phyloP scores from a whole-genome alignment of 805 yeast genomes.

The Blastobotrys parvus region DNA sequence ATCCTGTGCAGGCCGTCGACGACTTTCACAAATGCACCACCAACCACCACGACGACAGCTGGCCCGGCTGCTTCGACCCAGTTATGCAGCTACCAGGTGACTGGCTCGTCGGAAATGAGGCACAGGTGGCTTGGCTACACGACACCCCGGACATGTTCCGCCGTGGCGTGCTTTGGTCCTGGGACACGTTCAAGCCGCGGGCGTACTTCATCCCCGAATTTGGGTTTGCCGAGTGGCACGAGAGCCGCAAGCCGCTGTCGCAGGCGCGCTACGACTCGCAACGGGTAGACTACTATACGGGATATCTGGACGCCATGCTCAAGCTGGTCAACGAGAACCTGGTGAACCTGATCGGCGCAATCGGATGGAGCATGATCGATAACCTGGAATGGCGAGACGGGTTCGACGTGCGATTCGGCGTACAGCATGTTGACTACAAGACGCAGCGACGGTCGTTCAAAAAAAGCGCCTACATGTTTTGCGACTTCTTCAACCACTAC shows the following conservation, averaged over 20 bases:
- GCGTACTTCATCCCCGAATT: constrained; percentile 25
- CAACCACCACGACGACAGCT: constrained; percentile 8
- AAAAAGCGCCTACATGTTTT: constrained; percentile 11
- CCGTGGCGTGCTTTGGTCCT: constrained; percentile 8
- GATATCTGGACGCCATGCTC: constrained; percentile 23
- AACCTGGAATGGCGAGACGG: constrained; percentile 29
- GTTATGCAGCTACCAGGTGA: constrained; percentile 8
- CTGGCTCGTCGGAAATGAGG: constrained; percentile 16
- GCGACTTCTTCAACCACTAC: constrained; percentile 12
- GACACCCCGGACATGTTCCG: constrained; percentile 13
- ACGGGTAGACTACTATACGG: constrained; percentile 26
- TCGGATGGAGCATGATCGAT: constrained; percentile 29
- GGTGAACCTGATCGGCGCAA: constrained; percentile 25
- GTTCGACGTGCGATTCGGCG: constrained; percentile 9
- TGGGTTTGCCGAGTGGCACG: constrained; percentile 28
- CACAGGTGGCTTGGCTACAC: constrained; percentile 22
- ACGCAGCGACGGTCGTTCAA: constrained; percentile 10
- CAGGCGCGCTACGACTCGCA: constrained; percentile 24
- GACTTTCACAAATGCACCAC: neutral
- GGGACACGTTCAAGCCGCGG: constrained; percentile 22
- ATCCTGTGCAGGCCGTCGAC: constrained; percentile 15
- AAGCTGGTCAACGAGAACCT: constrained; percentile 19
- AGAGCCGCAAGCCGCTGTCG: constrained; percentile 20
- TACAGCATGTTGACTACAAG: constrained; percentile 11
- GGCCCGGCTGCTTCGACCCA: constrained; percentile 24